Percentiles rank a stretch among this genome's conserved stretches.
Evolutionary conservation across 1,284 basidiomycete species (phyloP).

Genomic region (Cryptococcus deneoformans): DNA sequence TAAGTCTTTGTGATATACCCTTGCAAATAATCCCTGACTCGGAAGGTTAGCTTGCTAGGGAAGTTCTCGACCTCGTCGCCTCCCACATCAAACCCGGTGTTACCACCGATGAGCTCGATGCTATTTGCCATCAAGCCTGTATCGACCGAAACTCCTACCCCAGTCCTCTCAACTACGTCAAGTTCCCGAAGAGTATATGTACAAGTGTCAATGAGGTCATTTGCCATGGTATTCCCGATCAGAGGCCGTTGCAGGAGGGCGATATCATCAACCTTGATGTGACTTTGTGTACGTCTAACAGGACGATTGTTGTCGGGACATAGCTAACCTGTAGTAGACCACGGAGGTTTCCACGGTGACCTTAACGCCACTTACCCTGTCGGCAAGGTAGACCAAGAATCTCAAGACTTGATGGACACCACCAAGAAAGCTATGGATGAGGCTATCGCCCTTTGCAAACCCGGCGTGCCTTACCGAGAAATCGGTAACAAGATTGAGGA

Average conservation of each 20-base stretch:
- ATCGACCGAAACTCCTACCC: constrained; percentile 93
- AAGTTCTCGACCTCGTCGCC: constrained; percentile 88
- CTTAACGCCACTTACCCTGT: constrained; percentile 84
- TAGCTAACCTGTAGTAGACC: background rate
- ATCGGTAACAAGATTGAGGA: constrained; percentile 63
- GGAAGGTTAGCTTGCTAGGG: constrained; percentile 59
- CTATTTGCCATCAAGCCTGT: constrained; percentile 89
- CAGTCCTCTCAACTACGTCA: constrained; percentile 87
- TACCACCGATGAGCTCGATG: constrained; percentile 94
- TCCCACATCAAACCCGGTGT: constrained; percentile 81
- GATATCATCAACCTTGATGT: constrained; percentile 90
- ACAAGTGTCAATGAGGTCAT: constrained; percentile 94
- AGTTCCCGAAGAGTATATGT: constrained; percentile 90
- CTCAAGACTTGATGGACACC: constrained; percentile 72
- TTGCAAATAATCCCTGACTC: background rate
- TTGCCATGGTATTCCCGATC: constrained; percentile 95
- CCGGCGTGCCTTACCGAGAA: constrained; percentile 72
- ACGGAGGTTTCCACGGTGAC: constrained; percentile 72
- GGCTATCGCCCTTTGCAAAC: constrained; percentile 85
- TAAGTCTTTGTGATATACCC: constrained; percentile 15
- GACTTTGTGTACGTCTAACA: constrained; percentile 47
- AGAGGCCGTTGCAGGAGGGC: constrained; percentile 72
- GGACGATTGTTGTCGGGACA: background rate
- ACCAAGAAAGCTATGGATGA: constrained; percentile 78
- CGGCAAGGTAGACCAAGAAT: constrained; percentile 78